These are phyloP conservation scores for Aschersonia sp. DNA, from an alignment of 2,329 filamentous ascomycete species.

Conservation along the genomic window DNA sequence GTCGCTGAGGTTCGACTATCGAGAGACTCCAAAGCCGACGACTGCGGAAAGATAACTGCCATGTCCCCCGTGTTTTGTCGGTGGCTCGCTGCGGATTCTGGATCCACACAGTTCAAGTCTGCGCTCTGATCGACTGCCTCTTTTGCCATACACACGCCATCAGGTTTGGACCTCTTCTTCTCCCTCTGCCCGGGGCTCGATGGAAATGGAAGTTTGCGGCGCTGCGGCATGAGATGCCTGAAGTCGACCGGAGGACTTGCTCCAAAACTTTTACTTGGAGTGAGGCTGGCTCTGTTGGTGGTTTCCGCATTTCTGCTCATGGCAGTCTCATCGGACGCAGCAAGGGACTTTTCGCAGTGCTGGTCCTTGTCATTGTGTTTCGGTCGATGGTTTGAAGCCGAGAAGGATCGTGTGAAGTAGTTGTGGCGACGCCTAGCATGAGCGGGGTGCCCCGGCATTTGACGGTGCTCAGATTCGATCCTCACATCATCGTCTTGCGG, in stretches of 20 bases:
- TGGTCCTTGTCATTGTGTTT: background rate
- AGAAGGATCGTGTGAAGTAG: slow-evolving; percentile 4
- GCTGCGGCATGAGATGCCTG: slow-evolving; percentile 14
- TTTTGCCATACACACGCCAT: too few species aligned
- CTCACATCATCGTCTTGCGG: background rate
- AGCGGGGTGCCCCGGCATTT: background rate
- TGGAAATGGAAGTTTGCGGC: slow-evolving; percentile 15
- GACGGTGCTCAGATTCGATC: background rate
- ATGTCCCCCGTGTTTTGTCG: background rate
- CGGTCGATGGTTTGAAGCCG: background rate
- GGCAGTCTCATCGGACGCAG: too few species aligned
- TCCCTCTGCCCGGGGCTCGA: background rate
- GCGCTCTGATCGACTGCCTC: too few species aligned
- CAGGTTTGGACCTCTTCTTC: background rate
- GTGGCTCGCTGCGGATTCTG: background rate
- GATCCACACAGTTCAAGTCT: too few species aligned
- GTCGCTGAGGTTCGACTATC: slow-evolving; percentile 11
- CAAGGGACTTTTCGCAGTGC: too few species aligned
- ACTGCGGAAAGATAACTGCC: slow-evolving; percentile 12
- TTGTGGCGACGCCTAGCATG: background rate
- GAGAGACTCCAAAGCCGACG: slow-evolving; percentile 10
- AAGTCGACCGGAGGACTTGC: slow-evolving; percentile 6
- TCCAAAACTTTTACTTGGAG: background rate
- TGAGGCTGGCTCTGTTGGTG: too few species aligned
- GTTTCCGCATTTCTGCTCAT: too few species aligned